Percentiles rank a stretch among this genome's conserved stretches.
phyloP scores from a whole-genome alignment of 2,329 filamentous ascomycete genomes.

The Phyllosticta citrichinensis region DNA sequence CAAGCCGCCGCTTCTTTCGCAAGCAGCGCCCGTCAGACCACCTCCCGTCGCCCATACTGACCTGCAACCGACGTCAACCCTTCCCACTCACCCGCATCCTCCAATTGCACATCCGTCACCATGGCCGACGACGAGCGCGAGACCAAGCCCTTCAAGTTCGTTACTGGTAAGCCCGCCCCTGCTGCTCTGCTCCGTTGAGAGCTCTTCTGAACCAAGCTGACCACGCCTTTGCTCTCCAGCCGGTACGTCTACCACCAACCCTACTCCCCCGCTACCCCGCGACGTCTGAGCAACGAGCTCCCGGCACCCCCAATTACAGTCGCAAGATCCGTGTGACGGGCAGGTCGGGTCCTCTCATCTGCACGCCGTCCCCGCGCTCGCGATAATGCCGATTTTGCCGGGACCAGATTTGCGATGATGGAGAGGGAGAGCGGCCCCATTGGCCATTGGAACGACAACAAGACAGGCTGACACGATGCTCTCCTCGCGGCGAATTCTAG shows the following conservation, averaged over 20 bases:
- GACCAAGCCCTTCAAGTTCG: constrained; percentile 99
- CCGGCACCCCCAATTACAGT: not conserved
- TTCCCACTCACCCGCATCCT: constrained; percentile 17
- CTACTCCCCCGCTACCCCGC: not conserved
- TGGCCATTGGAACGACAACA: not conserved
- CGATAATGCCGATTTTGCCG: not conserved
- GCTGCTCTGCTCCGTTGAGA: constrained; percentile 18
- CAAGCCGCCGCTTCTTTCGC: constrained; percentile 8
- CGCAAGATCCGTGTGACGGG: not conserved
- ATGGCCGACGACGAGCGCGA: constrained; percentile 90
- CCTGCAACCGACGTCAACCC: constrained; percentile 22
- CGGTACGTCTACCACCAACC: constrained; percentile 31
- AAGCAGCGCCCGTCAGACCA: constrained; percentile 2
- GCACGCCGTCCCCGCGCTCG: not conserved
- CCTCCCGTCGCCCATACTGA: constrained; percentile 4
- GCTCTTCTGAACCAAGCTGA: constrained; percentile 30
- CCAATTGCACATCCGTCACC: constrained; percentile 41
- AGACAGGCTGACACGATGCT: not conserved
- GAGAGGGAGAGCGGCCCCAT: not conserved
- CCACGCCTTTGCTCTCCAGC: constrained; percentile 25
- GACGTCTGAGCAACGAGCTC: not conserved
- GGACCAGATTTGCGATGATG: constrained; percentile 1
- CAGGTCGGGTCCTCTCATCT: not conserved
- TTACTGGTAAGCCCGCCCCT: constrained; percentile 67
- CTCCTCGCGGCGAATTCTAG: constrained; percentile 36